These are phyloP conservation scores for Alternaria viburni DNA, from an alignment of 2,329 filamentous ascomycete species.

Conservation along the genomic window DNA sequence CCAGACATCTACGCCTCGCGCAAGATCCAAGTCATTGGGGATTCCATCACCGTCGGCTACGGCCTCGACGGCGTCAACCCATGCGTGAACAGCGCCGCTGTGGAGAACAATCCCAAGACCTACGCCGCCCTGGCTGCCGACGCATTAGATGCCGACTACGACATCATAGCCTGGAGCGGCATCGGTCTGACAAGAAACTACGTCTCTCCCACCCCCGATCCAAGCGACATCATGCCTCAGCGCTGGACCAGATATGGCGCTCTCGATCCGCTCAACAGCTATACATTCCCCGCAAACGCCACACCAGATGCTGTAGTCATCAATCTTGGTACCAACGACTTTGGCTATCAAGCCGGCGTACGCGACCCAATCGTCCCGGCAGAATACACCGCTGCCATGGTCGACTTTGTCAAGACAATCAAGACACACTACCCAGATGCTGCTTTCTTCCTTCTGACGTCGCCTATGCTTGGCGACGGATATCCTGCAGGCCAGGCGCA, in stretches of 20 bases:
- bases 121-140: conserved; percentile 54
- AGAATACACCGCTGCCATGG: conserved; percentile 23
- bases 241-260: conserved; percentile 54
- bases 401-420: conserved; percentile 43
- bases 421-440: conserved; percentile 47
- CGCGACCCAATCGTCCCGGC: conserved; percentile 15
- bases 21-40: conserved; percentile 54
- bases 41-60: conserved; percentile 56
- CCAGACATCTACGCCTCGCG: conserved; percentile 30
- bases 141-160: conserved; percentile 52
- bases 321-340: conserved; percentile 56
- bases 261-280: conserved; percentile 48
- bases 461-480: conserved; percentile 50
- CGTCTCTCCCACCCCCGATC: conserved; percentile 31
- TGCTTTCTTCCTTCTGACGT: conserved; percentile 51
- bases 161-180: conserved; percentile 54
- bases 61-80: conserved; percentile 52
- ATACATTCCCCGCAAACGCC: conserved; percentile 46
- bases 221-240: conserved; percentile 48
- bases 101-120: conserved; percentile 52
- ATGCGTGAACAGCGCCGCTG: conserved; percentile 49
- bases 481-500: conserved; percentile 48
- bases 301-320: conserved; percentile 51
- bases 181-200: conserved; percentile 54
- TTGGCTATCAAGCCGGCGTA: conserved; percentile 38